Conservation (phyloP, 2,329 filamentous ascomycete species). For the Rachicladosporium sp. region DNA sequence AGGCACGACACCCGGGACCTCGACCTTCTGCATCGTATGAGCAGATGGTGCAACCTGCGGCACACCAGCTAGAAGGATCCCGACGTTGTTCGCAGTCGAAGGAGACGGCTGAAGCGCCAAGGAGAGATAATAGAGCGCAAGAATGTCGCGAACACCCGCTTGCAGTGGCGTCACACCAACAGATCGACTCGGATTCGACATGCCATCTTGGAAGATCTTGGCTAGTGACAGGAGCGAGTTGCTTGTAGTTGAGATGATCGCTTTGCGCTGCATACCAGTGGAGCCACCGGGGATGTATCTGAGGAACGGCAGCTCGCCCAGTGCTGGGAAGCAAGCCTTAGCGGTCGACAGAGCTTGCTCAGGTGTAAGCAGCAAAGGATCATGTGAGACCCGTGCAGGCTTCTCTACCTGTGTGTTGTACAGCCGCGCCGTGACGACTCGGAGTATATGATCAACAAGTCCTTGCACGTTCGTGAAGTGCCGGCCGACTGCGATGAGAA, state of each 20-base stretch:
- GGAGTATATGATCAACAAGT: slow-evolving; percentile 67
- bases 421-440: slow-evolving; percentile 41
- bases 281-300: slow-evolving; percentile 44
- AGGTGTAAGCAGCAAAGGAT: slow-evolving; percentile 68
- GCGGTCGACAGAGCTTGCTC: slow-evolving; percentile 75
- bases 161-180: slow-evolving; percentile 29
- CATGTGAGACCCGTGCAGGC: slow-evolving; percentile 24
- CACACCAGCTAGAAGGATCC: slow-evolving; percentile 88
- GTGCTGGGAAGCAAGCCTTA: slow-evolving; percentile 64
- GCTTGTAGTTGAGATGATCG: slow-evolving; percentile 83
- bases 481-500: slow-evolving; percentile 72
- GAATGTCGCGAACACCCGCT: slow-evolving; percentile 76
- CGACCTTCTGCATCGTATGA: slow-evolving; percentile 21
- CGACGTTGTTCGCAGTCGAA: slow-evolving; percentile 95
- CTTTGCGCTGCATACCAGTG: slow-evolving; percentile 59
- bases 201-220: slow-evolving; percentile 94
- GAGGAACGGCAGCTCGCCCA: slow-evolving; percentile 70
- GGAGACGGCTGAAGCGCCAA: slow-evolving; percentile 89
- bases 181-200: slow-evolving; percentile 56
- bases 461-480: slow-evolving; percentile 58
- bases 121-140: slow-evolving; percentile 90
- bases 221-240: slow-evolving; percentile 89
- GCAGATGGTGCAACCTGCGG: slow-evolving; percentile 49
- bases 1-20: slow-evolving; percentile 65
- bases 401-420: slow-evolving; percentile 18